These are phyloP conservation scores for Eimeria necatrix DNA, from an alignment of 169 alveolate genomes.

Conservation along the genomic window DNA sequence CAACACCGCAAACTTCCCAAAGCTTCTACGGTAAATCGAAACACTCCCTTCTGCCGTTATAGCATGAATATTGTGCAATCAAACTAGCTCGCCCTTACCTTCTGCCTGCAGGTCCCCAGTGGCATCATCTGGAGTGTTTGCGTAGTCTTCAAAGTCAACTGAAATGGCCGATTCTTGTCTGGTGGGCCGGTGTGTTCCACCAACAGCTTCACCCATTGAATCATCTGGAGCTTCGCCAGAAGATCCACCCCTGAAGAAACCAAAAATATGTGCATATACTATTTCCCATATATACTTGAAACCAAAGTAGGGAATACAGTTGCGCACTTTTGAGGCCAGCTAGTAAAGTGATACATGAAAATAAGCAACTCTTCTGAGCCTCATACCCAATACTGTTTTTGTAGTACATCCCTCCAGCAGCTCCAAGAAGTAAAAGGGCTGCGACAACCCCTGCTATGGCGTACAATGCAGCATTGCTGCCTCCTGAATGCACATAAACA, in stretches of 20 bases:
- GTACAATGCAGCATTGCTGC: slow-evolving; percentile 35
- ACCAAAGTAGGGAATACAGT: too few relatives aligned
- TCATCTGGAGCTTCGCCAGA: background rate
- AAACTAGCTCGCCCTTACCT: slow-evolving; percentile 45
- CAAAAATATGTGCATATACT: background rate
- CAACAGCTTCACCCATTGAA: slow-evolving; percentile 35
- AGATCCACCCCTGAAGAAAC: background rate
- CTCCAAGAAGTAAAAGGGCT: slow-evolving; percentile 36
- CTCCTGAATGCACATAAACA: slow-evolving; percentile 32
- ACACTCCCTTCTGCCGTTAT: background rate
- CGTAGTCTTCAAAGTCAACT: slow-evolving; percentile 67
- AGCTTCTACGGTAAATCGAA: too few relatives aligned
- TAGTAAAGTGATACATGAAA: too few relatives aligned
- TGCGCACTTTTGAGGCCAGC: too few relatives aligned
- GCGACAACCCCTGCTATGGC: slow-evolving; percentile 14
- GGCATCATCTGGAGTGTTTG: slow-evolving; percentile 72
- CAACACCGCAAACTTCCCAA: too few relatives aligned
- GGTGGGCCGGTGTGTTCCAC: slow-evolving; percentile 52
- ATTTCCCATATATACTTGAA: too few relatives aligned
- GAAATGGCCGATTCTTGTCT: slow-evolving; percentile 65
- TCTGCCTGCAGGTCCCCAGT: slow-evolving; percentile 56
- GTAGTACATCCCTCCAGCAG: slow-evolving; percentile 72
- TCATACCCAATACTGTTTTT: background rate
- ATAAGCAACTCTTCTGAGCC: background rate
- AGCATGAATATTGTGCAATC: background rate